Evolutionary conservation across 768 basidiomycete species (phyloP).

Genomic region (Pisolithus microcarpus): DNA sequence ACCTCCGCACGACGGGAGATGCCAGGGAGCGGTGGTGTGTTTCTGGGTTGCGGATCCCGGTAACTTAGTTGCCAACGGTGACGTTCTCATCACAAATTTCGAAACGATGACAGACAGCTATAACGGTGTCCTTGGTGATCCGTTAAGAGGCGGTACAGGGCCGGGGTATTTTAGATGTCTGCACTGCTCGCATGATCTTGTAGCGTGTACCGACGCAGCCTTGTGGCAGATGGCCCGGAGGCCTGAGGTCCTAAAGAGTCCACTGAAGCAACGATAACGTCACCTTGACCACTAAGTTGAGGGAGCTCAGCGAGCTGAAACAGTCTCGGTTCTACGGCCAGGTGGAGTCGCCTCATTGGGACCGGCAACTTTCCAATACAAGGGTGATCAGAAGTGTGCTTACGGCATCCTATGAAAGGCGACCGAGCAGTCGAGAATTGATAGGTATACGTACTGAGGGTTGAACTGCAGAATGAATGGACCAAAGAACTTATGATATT

Average conservation of each 20-base stretch:
- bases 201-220: background rate
- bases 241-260: background rate
- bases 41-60: background rate
- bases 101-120: no score
- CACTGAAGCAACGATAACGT: background rate
- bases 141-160: background rate
- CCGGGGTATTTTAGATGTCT: background rate
- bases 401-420: no score
- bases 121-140: no score
- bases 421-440: no score
- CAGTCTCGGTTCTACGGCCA: background rate
- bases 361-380: no score
- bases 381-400: no score
- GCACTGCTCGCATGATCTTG: background rate
- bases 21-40: background rate
- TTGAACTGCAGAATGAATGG: no score
- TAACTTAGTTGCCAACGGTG: background rate
- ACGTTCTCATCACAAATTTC: background rate
- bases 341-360: no score
- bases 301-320: no score
- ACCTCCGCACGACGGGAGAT: background rate
- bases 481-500: no score
- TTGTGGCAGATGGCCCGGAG: no score
- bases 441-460: no score
- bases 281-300: slow-evolving; percentile 4